A percentile compares a stretch with the other conserved stretches of the same genome.
phyloP scores from a whole-genome alignment of 1,284 basidiomycete genomes.

The Garcileccinum viscosum region DNA sequence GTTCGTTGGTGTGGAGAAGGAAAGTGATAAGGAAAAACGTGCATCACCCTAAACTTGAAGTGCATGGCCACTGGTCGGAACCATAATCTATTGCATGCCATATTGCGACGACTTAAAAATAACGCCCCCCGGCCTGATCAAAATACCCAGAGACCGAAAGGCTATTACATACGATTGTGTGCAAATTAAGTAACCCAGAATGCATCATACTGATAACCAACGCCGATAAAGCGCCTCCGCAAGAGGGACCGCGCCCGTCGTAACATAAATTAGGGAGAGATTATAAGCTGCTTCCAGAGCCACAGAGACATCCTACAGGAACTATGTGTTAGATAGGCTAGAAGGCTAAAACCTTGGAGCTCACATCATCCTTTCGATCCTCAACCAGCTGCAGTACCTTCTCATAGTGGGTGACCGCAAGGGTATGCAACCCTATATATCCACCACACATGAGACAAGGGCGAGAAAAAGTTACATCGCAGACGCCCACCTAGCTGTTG shows the following conservation, averaged over 20 bases:
- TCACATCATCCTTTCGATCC: conserved; percentile 28
- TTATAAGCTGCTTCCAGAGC: conserved; percentile 87
- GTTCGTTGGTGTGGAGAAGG: neutral
- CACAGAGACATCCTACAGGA: conserved; percentile 24
- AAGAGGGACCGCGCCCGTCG: conserved; percentile 73
- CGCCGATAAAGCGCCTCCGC: conserved; percentile 69
- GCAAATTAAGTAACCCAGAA: neutral
- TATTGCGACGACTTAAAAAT: conserved; percentile 13
- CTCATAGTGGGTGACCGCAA: conserved; percentile 87
- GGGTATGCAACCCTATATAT: conserved; percentile 71
- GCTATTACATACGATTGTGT: conserved; percentile 1
- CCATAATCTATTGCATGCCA: conserved; percentile 13
- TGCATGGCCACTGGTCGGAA: conserved; percentile 15
- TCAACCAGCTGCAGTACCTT: conserved; percentile 71
- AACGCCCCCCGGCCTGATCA: neutral
- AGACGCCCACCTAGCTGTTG: conserved; percentile 80
- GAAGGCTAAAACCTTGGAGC: neutral
- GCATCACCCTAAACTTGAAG: neutral
- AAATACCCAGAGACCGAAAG: conserved; percentile 10
- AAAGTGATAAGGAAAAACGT: conserved; percentile 1
- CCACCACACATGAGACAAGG: conserved; percentile 1
- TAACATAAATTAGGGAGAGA: conserved; percentile 80
- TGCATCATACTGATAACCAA: conserved; percentile 67
- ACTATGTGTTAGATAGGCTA: neutral
- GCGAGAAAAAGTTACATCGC: neutral